Percentiles rank a stretch among this genome's conserved stretches.
phyloP scores from a whole-genome alignment of 2,329 filamentous ascomycete species.

The Pyricularia pennisetigena region DNA sequence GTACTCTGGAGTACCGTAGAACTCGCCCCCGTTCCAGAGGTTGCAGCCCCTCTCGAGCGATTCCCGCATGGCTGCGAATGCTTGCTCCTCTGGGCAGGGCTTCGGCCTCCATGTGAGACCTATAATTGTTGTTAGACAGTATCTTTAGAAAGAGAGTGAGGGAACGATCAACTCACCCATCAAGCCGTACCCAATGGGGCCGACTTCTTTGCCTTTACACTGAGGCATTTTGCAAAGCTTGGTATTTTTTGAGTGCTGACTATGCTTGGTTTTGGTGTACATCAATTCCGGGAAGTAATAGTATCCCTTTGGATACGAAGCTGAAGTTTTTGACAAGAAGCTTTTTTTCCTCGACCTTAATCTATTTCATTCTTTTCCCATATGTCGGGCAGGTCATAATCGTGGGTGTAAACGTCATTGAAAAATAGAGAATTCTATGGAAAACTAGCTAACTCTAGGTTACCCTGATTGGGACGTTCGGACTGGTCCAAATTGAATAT shows the following conservation, averaged over 20 bases:
- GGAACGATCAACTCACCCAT: conserved; percentile 16
- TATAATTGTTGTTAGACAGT: conserved; percentile 11
- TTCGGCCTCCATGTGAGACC: conserved; percentile 33
- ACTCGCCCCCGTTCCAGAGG: conserved; percentile 54
- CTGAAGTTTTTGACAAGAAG: not conserved
- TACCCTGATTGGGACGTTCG: not conserved
- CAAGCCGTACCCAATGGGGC: conserved; percentile 19
- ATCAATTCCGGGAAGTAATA: too few species aligned
- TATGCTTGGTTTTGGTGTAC: too few species aligned
- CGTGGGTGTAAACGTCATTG: not conserved
- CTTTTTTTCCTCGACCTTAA: not conserved
- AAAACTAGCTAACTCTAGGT: not conserved
- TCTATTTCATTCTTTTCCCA: not conserved
- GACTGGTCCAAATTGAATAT: not conserved
- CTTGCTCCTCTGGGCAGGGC: conserved; percentile 31
- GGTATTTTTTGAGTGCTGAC: too few species aligned
- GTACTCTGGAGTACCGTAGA: conserved; percentile 50
- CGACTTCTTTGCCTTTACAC: conserved; percentile 18
- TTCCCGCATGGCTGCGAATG: conserved; percentile 45
- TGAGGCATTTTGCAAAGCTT: conserved; percentile 3
- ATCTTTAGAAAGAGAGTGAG: not conserved
- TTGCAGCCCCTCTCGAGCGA: conserved; percentile 32
- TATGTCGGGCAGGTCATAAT: not conserved
- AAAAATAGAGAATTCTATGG: not conserved
- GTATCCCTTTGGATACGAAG: not conserved